phyloP scores from a whole-genome alignment of 2,329 filamentous ascomycete genomes.

The Ophiostoma tasmaniense region DNA sequence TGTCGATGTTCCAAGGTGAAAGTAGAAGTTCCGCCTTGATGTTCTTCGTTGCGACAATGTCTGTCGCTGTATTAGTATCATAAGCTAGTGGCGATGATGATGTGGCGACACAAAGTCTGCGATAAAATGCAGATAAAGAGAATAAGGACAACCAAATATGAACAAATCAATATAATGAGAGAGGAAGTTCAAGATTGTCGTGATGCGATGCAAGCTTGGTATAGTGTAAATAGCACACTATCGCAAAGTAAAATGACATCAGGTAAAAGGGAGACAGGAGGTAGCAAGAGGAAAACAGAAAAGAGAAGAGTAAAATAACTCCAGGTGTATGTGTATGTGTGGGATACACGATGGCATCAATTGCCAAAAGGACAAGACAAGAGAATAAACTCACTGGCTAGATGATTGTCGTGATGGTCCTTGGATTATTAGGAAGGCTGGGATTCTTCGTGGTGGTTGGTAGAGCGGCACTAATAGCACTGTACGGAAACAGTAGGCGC shows the following conservation, averaged over 20 bases:
- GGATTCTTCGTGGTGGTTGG: conserved; percentile 10
- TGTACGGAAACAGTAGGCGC: neutral
- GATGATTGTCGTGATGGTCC: neutral
- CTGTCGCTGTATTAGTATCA: too few species aligned
- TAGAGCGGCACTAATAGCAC: neutral
- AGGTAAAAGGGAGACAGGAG: neutral
- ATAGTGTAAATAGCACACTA: neutral
- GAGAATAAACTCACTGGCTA: neutral
- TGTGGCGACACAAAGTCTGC: neutral
- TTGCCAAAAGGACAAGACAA: neutral
- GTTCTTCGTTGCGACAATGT: too few species aligned
- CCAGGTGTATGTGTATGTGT: conserved; percentile 8
- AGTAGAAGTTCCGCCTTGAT: too few species aligned
- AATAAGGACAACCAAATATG: neutral
- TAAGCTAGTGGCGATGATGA: too few species aligned
- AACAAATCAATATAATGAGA: neutral
- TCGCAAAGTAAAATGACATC: conserved; percentile 1
- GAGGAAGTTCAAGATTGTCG: neutral
- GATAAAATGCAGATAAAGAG: neutral
- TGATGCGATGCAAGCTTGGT: neutral
- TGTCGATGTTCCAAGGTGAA: too few species aligned
- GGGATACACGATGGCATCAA: neutral
- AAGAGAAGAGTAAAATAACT: conserved; percentile 14
- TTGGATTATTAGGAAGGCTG: conserved; percentile 7
- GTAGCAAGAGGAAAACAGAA: neutral